Percentiles rank a stretch among this genome's conserved stretches.
Conservation (phyloP, 805 yeast species). For the Kurtzmaniella fragi region DNA sequence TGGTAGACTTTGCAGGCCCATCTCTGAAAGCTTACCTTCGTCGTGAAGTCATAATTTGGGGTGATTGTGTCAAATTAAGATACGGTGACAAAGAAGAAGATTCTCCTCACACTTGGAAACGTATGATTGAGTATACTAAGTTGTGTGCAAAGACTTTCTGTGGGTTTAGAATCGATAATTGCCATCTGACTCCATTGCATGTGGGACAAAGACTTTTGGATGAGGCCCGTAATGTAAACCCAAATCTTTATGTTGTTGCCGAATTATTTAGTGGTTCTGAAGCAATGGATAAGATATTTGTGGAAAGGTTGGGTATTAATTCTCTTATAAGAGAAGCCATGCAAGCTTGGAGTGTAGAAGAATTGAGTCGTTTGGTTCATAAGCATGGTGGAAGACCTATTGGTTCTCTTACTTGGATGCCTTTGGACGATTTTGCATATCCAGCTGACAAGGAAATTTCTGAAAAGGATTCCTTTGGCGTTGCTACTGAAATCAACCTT, state of each 20-base stretch:
- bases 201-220: slow-evolving; percentile 89
- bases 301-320: slow-evolving; percentile 84
- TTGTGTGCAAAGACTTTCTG: slow-evolving; percentile 68
- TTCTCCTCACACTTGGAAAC: slow-evolving; percentile 84
- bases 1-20: slow-evolving; percentile 86
- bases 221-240: slow-evolving; percentile 79
- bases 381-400: slow-evolving; percentile 94
- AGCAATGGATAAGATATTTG: slow-evolving; percentile 82
- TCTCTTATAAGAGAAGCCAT: slow-evolving; percentile 93
- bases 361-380: slow-evolving; percentile 80
- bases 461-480: slow-evolving; percentile 20
- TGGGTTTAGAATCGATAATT: slow-evolving; percentile 91
- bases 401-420: slow-evolving; percentile 81
- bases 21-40: slow-evolving; percentile 76
- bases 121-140: slow-evolving; percentile 76
- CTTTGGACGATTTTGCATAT: slow-evolving; percentile 68
- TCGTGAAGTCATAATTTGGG: slow-evolving; percentile 95
- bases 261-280: slow-evolving; percentile 93
- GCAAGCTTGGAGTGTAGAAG: slow-evolving; percentile 91
- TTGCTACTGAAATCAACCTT: slow-evolving; percentile 55
- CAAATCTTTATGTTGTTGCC: slow-evolving; percentile 87
- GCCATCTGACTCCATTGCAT: slow-evolving; percentile 94
- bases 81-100: slow-evolving; percentile 76
- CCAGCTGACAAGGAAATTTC: slow-evolving; percentile 47
- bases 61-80: slow-evolving; percentile 90